Evolutionary conservation across 768 basidiomycete species (phyloP).

Genomic region (Boletus eberwhitei): DNA sequence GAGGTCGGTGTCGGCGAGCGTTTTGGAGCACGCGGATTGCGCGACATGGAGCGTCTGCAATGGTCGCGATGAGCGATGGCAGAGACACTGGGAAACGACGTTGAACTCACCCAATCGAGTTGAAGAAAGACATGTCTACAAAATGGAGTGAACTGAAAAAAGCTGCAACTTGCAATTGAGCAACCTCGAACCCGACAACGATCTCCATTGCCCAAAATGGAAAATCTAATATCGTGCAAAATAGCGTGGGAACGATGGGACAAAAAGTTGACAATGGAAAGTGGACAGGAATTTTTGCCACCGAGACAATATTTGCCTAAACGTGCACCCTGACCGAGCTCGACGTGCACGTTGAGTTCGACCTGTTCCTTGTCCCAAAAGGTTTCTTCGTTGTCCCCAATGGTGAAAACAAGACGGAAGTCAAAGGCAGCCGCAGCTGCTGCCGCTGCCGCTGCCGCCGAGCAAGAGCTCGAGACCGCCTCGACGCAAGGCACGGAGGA

Average conservation of each 20-base stretch:
- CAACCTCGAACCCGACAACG: too few relatives aligned
- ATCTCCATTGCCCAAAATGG: constrained; percentile 7
- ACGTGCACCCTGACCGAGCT: constrained; percentile 9
- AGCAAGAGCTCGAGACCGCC: constrained; percentile 33
- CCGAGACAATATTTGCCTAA: constrained; percentile 11
- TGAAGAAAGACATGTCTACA: constrained; percentile 75
- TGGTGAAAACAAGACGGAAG: constrained; percentile 59
- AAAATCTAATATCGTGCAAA: not conserved
- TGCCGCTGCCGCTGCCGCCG: constrained; percentile 23
- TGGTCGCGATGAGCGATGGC: constrained; percentile 2
- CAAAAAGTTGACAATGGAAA: not conserved
- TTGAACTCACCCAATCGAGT: constrained; percentile 64
- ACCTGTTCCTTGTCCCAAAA: not conserved
- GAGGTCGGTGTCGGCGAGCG: constrained; percentile 76
- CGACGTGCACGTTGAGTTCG: constrained; percentile 30
- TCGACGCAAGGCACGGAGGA: constrained; percentile 37
- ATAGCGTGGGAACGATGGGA: constrained; percentile 19
- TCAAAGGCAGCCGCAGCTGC: constrained; percentile 51
- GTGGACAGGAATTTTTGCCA: not conserved
- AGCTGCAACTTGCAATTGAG: not conserved
- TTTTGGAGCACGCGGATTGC: constrained; percentile 65
- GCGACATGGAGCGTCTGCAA: constrained; percentile 69
- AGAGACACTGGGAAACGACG: not conserved
- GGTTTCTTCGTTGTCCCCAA: constrained; percentile 9
- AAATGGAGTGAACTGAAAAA: too few relatives aligned